These are phyloP conservation scores for Zygoascus tannicola DNA, from an alignment of 805 yeast genomes.

Conservation along the genomic window DNA sequence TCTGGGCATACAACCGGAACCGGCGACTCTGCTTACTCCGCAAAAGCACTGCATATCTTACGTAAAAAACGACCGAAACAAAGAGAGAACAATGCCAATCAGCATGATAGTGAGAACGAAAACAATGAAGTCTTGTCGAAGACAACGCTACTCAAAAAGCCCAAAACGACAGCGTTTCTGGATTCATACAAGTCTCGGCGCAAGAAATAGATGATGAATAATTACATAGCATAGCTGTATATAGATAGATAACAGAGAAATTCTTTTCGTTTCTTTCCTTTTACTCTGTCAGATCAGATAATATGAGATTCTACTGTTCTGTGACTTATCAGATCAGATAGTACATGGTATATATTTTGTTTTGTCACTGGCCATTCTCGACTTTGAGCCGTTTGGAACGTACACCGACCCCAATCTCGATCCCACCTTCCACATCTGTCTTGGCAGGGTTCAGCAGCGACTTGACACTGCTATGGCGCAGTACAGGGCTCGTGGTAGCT, in stretches of 20 bases:
- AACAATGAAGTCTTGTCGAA: constrained; percentile 3
- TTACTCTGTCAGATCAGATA: too few relatives aligned
- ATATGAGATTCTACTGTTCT: too few relatives aligned
- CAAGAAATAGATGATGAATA: too few relatives aligned
- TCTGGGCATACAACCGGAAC: not conserved
- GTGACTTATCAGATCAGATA: too few relatives aligned
- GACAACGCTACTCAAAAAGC: constrained; percentile 3
- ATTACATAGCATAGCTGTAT: too few relatives aligned
- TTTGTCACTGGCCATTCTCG: too few relatives aligned
- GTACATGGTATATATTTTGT: too few relatives aligned
- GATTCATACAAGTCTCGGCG: constrained; percentile 10
- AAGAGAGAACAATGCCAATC: not conserved
- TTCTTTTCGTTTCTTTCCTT: too few relatives aligned
- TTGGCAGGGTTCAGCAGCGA: constrained; percentile 17
- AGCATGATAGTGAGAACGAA: constrained; percentile 2
- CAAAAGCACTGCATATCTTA: not conserved
- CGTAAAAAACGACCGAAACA: not conserved
- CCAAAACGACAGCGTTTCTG: constrained; percentile 7
- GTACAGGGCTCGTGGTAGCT: constrained; percentile 1
- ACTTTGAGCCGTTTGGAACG: too few relatives aligned
- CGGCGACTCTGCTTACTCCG: not conserved
- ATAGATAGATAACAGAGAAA: too few relatives aligned
- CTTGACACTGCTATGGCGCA: constrained; percentile 10
- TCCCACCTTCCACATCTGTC: too few relatives aligned
- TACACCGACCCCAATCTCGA: too few relatives aligned